Base-by-base conservation (phyloP, 139 green algal genomes). In the Mesotaenium endlicherianum region DNA sequence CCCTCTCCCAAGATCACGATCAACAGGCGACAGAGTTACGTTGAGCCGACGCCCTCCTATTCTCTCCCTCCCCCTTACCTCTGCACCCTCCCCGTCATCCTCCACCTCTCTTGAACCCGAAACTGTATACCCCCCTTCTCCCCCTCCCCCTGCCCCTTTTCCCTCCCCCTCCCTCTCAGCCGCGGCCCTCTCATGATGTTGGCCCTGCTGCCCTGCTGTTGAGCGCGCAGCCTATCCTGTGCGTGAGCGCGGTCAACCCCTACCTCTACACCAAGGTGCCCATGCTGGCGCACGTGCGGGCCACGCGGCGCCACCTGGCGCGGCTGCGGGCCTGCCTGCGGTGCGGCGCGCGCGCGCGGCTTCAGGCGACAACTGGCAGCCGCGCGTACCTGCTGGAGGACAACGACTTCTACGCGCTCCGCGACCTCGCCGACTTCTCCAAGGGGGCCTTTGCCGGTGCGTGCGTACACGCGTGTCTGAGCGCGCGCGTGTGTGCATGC, bases 191-290 rank as follows among this genome's bases (percentile, higher is more conserved):
- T n/a, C n/a, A n/a, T n/a, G n/a, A n/a, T n/a, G n/a, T n/a, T n/a
- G n/a, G n/a, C n/a, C n/a, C n/a, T n/a, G n/a, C n/a, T n/a, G n/a
- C 50, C 50, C 26, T 75, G 14, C 16, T 38, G 11, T 40, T 42
- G 64, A 31, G 31, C 58, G 42, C 77, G n/a, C 88, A 91, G 79
- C 90, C 90, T 8, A 70, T 93, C 69, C 70, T 93, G 34, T 92
- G 89, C 75, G 79, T 93, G 41, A 44, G 69, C 26, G 89, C 89
- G 14, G 76, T 92, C 42, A 92, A 91, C 67, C 89, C 90, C 31
- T 74, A 82, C 1, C 85, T 93, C 39, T 90, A 85, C 49, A 78
- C 76, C 2, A 70, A 83, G 2, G 78, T 91, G 43, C 58, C 83
- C 1, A 20, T 84, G 55, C 78, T 91, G 55, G 60, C 58, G 11